phyloP scores from a whole-genome alignment of 106 monocot genomes.

The Acorus calamus region DNA sequence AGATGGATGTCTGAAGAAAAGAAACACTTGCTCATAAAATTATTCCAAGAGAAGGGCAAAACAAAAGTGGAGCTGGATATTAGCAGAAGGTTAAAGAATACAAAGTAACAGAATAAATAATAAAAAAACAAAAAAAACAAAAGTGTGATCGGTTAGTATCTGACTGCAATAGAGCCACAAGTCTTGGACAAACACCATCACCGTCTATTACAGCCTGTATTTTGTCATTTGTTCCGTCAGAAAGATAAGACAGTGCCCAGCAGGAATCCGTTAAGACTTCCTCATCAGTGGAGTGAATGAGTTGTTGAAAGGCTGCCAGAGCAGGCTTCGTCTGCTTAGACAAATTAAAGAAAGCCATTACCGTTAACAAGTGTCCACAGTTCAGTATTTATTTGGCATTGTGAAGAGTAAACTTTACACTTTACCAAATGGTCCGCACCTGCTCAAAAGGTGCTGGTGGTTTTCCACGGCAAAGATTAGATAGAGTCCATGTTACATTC shows the following conservation, averaged over 20 bases:
- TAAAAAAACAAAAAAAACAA: neutral
- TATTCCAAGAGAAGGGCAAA: too few species aligned
- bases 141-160: too few species aligned
- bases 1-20: too few species aligned
- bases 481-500: constrained; percentile 53
- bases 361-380: too few species aligned
- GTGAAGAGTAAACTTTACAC: too few species aligned
- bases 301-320: constrained; percentile 20
- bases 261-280: constrained; percentile 28
- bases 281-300: constrained; percentile 29
- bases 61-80: neutral
- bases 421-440: too few species aligned
- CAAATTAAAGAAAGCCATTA: neutral
- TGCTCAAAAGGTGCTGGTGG: constrained; percentile 41
- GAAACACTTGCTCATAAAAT: too few species aligned
- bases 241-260: constrained; percentile 29
- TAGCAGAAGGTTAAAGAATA: neutral
- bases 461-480: constrained; percentile 48
- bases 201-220: constrained; percentile 29
- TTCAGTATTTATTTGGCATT: too few species aligned
- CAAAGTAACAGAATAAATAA: neutral
- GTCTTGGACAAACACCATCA: constrained; percentile 22
- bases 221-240: constrained; percentile 36
- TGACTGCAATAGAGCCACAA: constrained; percentile 23
- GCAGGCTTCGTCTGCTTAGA: constrained; percentile 23